Evolutionary conservation across 441 rosid genomes (phyloP), one percentile per base, ranked within the genome.

Genomic region (Sinapis alba): DNA sequence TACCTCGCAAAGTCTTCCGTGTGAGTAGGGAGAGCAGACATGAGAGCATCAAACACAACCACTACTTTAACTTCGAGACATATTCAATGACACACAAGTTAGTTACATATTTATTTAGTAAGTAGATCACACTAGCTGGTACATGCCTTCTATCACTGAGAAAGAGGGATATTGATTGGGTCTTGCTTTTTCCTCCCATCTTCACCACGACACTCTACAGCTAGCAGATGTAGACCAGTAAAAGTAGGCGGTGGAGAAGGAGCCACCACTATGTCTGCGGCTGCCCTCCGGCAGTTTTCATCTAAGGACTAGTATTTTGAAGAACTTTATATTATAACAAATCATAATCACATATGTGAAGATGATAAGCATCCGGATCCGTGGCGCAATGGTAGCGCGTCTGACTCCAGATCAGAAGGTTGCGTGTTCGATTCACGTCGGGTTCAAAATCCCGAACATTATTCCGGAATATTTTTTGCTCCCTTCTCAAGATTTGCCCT

Each of bases 311-410:
- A 15, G 3, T 32, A 32, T 32, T 2, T 32, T 32, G 38, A 8
- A 32, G 38, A 32, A 32, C 38, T 32, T 9, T 32, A 32, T 8
- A 32, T 32, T 32, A 32, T 9, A 32, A 0, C 11, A 9, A 32
- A 32, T 8, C 2, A 32, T 0, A 3, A 12, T 32, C 3, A 32
- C 0, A 32, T 32, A 32, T 9, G 4, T 34, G 41, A 32, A 32
- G 38, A 32, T 32, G 38, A 32, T 32, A 2, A 32, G n/a, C 41
- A 67, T 74, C 60, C 65, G 97, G 96, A 91, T 90, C 89, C 89
- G 97, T 90, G 97, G 99, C 93, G 97, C 96, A 90, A 96, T 86
- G 97, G 98, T 92, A 90, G 97, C 97, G 97, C 93, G 96, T 93
- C 97, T 87, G 97, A 91, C 98, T 93, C 97, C 96, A 87, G 94